Evolutionary conservation across 208 protist genomes (phyloP).

Genomic region (Borovskyia barvae): DNA sequence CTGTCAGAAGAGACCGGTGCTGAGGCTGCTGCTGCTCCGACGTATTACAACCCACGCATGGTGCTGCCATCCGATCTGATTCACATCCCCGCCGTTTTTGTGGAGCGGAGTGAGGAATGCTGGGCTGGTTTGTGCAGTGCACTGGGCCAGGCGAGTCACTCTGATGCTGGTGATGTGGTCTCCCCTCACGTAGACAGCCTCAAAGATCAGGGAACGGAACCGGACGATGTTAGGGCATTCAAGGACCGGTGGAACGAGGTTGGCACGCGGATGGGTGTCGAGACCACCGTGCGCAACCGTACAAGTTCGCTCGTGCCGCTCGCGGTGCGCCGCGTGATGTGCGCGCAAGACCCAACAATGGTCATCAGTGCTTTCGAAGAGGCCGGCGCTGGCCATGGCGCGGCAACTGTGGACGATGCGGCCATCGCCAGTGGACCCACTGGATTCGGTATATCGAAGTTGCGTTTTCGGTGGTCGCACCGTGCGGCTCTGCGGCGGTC

Average conservation of each 20-base stretch:
- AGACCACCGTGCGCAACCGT: conserved; percentile 10
- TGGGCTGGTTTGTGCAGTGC: conserved; percentile 31
- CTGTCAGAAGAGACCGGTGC: conserved; percentile 9
- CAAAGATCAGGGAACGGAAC: not conserved
- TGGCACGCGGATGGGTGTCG: conserved; percentile 7
- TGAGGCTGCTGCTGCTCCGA: not conserved
- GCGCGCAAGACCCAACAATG: conserved; percentile 34
- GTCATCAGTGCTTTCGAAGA: conserved; percentile 4
- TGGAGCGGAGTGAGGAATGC: conserved; percentile 29
- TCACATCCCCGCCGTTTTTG: conserved; percentile 29
- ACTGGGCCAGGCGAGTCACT: conserved; percentile 2
- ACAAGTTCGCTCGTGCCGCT: conserved; percentile 22
- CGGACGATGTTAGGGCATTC: conserved; percentile 15
- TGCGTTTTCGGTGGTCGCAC: conserved; percentile 29
- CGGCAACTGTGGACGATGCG: no score
- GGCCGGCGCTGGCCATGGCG: not conserved
- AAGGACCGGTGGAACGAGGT: conserved; percentile 20
- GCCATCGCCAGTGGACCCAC: conserved; percentile 15
- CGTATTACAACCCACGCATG: conserved; percentile 38
- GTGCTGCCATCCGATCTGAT: conserved; percentile 25
- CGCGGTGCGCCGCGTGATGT: conserved; percentile 25
- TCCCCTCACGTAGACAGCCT: conserved; percentile 16
- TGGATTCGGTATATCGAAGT: conserved; percentile 28
- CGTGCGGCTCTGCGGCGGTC: conserved; percentile 13
- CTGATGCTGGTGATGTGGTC: conserved; percentile 4